phyloP scores from a whole-genome alignment of 805 yeast species.

The Tetrapisispora arboricola region DNA sequence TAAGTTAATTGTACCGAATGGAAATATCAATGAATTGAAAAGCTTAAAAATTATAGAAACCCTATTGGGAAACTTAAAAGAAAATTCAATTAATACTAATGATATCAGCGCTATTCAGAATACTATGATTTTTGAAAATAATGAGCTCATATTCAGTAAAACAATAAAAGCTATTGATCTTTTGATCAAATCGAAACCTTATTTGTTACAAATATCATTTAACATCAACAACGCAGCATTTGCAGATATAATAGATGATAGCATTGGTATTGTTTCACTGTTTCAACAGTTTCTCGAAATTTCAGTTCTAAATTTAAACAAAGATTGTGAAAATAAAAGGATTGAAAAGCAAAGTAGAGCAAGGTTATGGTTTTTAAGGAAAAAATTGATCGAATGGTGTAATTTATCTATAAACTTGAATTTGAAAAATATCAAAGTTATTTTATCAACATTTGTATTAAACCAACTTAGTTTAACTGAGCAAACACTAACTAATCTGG shows the following conservation, averaged over 20 bases:
- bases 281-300: conserved; percentile 12
- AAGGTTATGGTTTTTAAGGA: conserved; percentile 21
- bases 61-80: conserved; percentile 14
- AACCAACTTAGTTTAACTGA: conserved; percentile 7
- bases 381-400: conserved; percentile 21
- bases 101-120: conserved; percentile 1
- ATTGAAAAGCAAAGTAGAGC: conserved; percentile 2
- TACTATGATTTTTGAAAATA: conserved; percentile 5
- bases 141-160: conserved; percentile 19
- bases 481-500: conserved; percentile 3
- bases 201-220: conserved; percentile 6
- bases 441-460: conserved; percentile 5
- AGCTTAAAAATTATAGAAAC: conserved; percentile 16
- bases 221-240: not conserved
- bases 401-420: conserved; percentile 7
- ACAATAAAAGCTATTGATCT: conserved; percentile 22
- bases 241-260: not conserved
- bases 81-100: conserved; percentile 1
- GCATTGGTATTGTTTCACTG: conserved; percentile 11
- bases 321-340: conserved; percentile 2
- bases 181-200: conserved; percentile 16
- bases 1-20: not conserved
- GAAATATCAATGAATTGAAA: conserved; percentile 8
- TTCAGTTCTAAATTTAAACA: conserved; percentile 6
- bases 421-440: conserved; percentile 5